These are phyloP conservation scores for Talaromyces adpressus DNA, from an alignment of 495 filamentous ascomycete species.

Conservation along the genomic window DNA sequence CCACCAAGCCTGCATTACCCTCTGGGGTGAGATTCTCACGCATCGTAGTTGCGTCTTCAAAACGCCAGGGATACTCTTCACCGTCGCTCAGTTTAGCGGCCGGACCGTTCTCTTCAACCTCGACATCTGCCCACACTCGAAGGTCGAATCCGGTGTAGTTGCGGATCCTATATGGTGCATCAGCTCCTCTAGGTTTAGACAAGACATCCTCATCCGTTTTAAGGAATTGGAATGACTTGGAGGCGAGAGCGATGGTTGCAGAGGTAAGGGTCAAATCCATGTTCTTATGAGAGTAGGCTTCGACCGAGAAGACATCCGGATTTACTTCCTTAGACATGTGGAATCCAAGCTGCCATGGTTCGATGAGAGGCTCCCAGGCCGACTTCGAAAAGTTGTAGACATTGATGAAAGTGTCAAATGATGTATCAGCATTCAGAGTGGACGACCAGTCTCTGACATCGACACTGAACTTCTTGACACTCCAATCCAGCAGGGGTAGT, in stretches of 20 bases:
- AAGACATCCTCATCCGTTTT: slow-evolving; percentile 86
- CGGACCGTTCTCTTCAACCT: slow-evolving; percentile 51
- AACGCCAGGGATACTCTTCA: slow-evolving; percentile 89
- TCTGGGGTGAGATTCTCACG: slow-evolving; percentile 86
- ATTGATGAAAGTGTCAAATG: slow-evolving; percentile 87
- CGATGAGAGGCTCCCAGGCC: slow-evolving; percentile 92
- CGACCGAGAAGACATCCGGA: slow-evolving; percentile 71
- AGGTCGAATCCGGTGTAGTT: slow-evolving; percentile 94
- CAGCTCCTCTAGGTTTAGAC: slow-evolving; percentile 83
- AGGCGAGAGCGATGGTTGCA: slow-evolving; percentile 85
- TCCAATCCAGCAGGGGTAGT: slow-evolving; percentile 87
- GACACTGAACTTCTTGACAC: slow-evolving; percentile 81
- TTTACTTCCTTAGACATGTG: slow-evolving; percentile 74
- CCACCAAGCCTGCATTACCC: slow-evolving; percentile 65
- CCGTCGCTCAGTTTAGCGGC: slow-evolving; percentile 83
- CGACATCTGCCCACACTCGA: slow-evolving; percentile 69
- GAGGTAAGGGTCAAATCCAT: slow-evolving; percentile 91
- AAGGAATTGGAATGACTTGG: slow-evolving; percentile 88
- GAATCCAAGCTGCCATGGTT: slow-evolving; percentile 92
- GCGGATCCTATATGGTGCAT: slow-evolving; percentile 87
- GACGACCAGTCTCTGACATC: slow-evolving; percentile 86
- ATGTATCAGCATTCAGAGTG: slow-evolving; percentile 78
- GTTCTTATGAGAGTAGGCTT: slow-evolving; percentile 78
- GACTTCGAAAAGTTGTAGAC: slow-evolving; percentile 99
- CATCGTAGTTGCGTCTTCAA: slow-evolving; percentile 91